Evolutionary conservation across 129 eudicot genomes (phyloP), one percentile per base, ranked within the genome.

Genomic region (Flaveria bidentis): DNA sequence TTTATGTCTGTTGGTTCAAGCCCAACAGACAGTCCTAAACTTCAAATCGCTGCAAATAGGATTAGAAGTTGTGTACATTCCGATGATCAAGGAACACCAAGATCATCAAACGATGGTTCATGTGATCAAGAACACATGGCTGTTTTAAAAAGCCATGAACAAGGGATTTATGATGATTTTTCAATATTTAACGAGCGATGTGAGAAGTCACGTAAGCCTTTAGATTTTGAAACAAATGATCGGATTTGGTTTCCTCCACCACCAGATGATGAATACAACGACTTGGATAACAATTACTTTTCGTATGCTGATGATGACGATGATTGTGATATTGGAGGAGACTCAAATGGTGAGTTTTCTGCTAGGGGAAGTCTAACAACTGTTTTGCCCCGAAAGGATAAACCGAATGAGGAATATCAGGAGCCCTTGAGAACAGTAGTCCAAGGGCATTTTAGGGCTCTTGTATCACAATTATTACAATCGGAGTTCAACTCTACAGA

Each of bases 401-500:
- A 77, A 77, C 52, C 23, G 3, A 78, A 76, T 56, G 84, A 57
- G 66, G 87, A 83, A 33, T 82, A 84, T 49, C 88, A 86, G 75
- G 96, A 86, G 64, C 86, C 93, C 1, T 56, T 89, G 65, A 87
- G 67, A 74, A 82, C 82, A 17, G 87, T 78, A 7, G 85, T 91
- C n/a, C 84, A 89, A 49, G 96, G 97, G 60, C 96, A 95, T 85
- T 95, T 95, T 79, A 78, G 96, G 81, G 96, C 97, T 57, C 99
- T 95, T 57, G 99, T 95, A 64, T 89, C 87, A 15, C 96, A 95
- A 73, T 86, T 95, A 46, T 76, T 91, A 57, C 92, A 88, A 60
- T 90, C 92, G 2, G 92, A 91, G 79, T 86, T 91, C 51, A 85
- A 91, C 47, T 75, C 71, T 53, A 36, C 70, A 6, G 94, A 85